Evolutionary conservation across 176 grass and related monocot genomes (phyloP).

Genomic region (Rhynchospora pubera): DNA sequence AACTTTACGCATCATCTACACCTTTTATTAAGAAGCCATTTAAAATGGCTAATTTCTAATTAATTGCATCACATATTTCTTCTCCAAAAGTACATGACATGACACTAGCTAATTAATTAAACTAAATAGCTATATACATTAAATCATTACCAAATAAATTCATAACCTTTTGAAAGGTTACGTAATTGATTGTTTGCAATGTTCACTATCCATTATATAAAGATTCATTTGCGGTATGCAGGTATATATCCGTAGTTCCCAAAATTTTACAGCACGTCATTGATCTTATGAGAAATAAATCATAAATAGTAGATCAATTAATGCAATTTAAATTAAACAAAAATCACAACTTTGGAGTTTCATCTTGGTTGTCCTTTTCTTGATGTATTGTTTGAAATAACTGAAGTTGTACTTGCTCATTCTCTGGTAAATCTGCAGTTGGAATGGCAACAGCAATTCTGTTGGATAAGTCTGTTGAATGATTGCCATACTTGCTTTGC

Average conservation of each 20-base stretch:
- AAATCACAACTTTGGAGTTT: neutral
- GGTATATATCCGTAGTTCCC: neutral
- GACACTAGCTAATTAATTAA: no score
- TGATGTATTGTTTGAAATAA: neutral
- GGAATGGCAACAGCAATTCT: constrained; percentile 5
- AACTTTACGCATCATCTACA: no score
- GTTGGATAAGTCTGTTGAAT: neutral
- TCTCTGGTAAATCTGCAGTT: neutral
- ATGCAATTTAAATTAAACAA: neutral
- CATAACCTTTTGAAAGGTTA: neutral
- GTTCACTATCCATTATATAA: neutral
- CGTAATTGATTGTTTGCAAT: neutral
- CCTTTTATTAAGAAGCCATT: no score
- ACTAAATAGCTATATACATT: no score
- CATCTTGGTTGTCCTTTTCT: neutral
- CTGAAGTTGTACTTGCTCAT: constrained; percentile 17
- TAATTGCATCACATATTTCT: no score
- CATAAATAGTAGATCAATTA: neutral
- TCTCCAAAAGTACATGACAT: neutral
- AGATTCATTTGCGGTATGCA: neutral
- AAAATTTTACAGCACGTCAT: neutral
- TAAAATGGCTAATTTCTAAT: no score
- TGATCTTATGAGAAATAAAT: neutral
- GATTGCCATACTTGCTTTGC: neutral
- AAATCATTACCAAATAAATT: neutral